Evolutionary conservation across 768 basidiomycete species (phyloP).

Genomic region (Rhodotorula kratochvilovae): DNA sequence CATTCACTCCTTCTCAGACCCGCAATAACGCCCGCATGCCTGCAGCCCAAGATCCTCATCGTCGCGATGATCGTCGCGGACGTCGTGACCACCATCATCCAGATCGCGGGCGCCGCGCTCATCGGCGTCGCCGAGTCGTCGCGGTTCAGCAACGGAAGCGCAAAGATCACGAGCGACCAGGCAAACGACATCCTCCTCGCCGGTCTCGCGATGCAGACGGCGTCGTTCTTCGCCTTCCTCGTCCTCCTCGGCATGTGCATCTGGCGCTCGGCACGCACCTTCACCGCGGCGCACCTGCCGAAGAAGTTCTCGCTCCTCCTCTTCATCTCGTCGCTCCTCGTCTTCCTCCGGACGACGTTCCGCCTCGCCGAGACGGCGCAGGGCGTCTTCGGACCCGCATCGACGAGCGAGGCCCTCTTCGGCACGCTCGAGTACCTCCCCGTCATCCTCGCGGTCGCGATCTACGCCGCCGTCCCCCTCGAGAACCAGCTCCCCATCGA

Average conservation of each 20-base stretch:
- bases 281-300: constrained; percentile 25
- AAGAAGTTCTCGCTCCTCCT: constrained; percentile 43
- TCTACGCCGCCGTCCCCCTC: constrained; percentile 18
- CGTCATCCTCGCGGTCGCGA: constrained; percentile 26
- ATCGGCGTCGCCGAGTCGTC: constrained; percentile 46
- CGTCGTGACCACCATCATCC: constrained; percentile 45
- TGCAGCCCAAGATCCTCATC: constrained; percentile 39
- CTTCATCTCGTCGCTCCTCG: constrained; percentile 41
- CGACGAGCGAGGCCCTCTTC: constrained; percentile 16
- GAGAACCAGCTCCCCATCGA: constrained; percentile 17
- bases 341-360: constrained; percentile 47
- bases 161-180: constrained; percentile 40
- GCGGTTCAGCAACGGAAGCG: constrained; percentile 15
- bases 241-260: constrained; percentile 43
- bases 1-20: too few species aligned
- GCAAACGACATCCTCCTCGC: constrained; percentile 49
- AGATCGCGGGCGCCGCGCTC: constrained; percentile 47
- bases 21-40: background rate
- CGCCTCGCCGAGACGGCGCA: constrained; percentile 48
- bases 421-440: constrained; percentile 30
- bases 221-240: constrained; percentile 46
- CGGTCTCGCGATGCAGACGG: constrained; percentile 40
- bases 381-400: constrained; percentile 16
- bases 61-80: constrained; percentile 45
- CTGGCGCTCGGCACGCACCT: constrained; percentile 33